Evolutionary conservation across 2,329 filamentous ascomycete genomes (phyloP).

Genomic region (Lachnellula suecica): DNA sequence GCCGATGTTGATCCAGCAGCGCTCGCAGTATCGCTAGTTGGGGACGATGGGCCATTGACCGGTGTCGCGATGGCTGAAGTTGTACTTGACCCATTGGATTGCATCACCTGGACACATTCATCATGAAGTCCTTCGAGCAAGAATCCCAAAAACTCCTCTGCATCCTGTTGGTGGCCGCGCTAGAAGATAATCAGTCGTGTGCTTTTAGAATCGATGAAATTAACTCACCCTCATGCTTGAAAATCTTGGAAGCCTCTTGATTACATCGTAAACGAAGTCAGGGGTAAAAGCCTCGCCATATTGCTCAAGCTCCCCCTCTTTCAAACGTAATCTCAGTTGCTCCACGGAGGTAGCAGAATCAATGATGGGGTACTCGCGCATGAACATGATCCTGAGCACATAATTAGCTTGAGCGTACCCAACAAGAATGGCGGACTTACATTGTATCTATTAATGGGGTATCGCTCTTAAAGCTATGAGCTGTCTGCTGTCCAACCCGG

Average conservation of each 20-base stretch:
- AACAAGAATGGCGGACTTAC: slow-evolving; percentile 48
- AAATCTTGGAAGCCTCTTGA: slow-evolving; percentile 83
- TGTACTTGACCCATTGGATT: slow-evolving; percentile 26
- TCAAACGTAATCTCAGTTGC: slow-evolving; percentile 70
- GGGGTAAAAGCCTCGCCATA: slow-evolving; percentile 91
- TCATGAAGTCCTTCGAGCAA: slow-evolving; percentile 90
- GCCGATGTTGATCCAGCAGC: slow-evolving; percentile 34
- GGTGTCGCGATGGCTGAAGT: slow-evolving; percentile 45
- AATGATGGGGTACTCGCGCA: slow-evolving; percentile 86
- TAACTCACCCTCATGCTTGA: slow-evolving; percentile 80
- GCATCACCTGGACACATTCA: slow-evolving; percentile 80
- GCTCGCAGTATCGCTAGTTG: slow-evolving; percentile 39
- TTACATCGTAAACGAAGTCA: slow-evolving; percentile 93
- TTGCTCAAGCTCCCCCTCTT: slow-evolving; percentile 80
- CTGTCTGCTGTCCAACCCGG: slow-evolving; percentile 78
- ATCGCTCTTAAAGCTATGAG: slow-evolving; percentile 91
- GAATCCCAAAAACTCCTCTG: slow-evolving; percentile 94
- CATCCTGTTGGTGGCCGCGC: slow-evolving; percentile 96
- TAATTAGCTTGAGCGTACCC: slow-evolving; percentile 1
- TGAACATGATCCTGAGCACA: slow-evolving; percentile 79
- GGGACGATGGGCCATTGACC: slow-evolving; percentile 39
- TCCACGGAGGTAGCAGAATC: slow-evolving; percentile 75
- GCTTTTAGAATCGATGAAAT: background rate
- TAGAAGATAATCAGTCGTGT: slow-evolving; percentile 39
- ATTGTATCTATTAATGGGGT: slow-evolving; percentile 93